These are phyloP conservation scores for Apiotrichum porosum DNA, from an alignment of 1,284 basidiomycete species.

Conservation along the genomic window DNA sequence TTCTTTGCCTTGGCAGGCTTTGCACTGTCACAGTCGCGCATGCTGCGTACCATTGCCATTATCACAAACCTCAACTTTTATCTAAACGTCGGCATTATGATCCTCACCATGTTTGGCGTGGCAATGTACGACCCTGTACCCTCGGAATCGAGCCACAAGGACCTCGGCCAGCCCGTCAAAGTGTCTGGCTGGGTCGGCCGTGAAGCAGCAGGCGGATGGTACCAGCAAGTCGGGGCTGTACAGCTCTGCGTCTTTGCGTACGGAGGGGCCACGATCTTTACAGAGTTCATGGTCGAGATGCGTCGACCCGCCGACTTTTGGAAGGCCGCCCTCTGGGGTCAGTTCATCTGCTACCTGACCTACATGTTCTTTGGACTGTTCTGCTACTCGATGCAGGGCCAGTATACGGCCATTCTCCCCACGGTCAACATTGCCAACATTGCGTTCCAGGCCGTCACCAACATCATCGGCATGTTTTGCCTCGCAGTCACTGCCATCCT, in stretches of 20 bases:
- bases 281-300: conserved; percentile 67
- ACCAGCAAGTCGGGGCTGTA: conserved; percentile 49
- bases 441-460: conserved; percentile 50
- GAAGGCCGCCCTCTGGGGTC: conserved; percentile 60
- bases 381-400: conserved; percentile 57
- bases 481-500: conserved; percentile 58
- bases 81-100: conserved; percentile 8
- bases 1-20: conserved; percentile 8
- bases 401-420: conserved; percentile 55
- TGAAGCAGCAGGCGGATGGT: conserved; percentile 30
- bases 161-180: conserved; percentile 50
- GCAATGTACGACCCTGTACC: conserved; percentile 46
- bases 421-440: conserved; percentile 58
- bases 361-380: conserved; percentile 51
- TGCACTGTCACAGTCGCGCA: conserved; percentile 11
- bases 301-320: conserved; percentile 66
- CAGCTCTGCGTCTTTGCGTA: conserved; percentile 58
- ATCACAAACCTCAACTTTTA: conserved; percentile 10
- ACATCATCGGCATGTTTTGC: conserved; percentile 46
- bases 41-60: conserved; percentile 11
- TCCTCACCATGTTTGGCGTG: conserved; percentile 8
- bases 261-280: conserved; percentile 55
- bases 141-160: conserved; percentile 46
- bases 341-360: conserved; percentile 56
- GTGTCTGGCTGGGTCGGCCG: conserved; percentile 34